These are phyloP conservation scores for Cordyceps cateniannulata DNA, from an alignment of 2,329 filamentous ascomycete species.

Conservation along the genomic window DNA sequence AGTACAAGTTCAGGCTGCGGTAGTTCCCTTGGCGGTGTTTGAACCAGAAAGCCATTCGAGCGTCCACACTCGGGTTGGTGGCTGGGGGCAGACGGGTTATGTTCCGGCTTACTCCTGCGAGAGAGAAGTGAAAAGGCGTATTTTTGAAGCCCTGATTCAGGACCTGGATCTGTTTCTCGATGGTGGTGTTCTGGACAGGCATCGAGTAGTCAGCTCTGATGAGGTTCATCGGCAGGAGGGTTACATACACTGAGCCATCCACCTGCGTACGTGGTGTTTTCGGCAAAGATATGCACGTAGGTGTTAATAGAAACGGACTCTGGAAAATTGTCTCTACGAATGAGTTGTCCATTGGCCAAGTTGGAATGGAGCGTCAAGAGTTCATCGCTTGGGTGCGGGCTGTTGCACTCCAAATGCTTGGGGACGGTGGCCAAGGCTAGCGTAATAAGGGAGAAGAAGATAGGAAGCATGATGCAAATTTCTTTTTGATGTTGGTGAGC, in stretches of 20 bases:
- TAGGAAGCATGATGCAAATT: not conserved
- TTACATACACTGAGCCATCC: not conserved
- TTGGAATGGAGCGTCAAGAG: not conserved
- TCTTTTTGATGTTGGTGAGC: not conserved
- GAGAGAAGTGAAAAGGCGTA: not conserved
- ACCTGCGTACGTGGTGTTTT: not conserved
- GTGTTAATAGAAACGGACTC: not conserved
- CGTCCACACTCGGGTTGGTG: not conserved
- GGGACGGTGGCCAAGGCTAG: not conserved
- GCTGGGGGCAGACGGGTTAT: too few relatives aligned
- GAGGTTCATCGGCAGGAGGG: not conserved
- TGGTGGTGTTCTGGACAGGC: not conserved
- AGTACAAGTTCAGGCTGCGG: constrained; percentile 41
- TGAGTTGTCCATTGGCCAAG: not conserved
- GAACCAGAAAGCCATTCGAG: not conserved
- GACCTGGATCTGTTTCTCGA: not conserved
- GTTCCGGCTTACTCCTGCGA: not conserved
- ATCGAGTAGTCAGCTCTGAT: not conserved
- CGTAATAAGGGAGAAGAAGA: not conserved
- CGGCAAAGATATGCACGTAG: not conserved
- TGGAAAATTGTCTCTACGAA: not conserved
- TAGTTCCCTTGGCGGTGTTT: constrained; percentile 36
- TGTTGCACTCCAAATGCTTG: not conserved
- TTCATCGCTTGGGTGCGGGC: not conserved
- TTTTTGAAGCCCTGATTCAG: not conserved